Conservation (phyloP, 1,139 yeast species). For the Magnusiomyces sp. region DNA sequence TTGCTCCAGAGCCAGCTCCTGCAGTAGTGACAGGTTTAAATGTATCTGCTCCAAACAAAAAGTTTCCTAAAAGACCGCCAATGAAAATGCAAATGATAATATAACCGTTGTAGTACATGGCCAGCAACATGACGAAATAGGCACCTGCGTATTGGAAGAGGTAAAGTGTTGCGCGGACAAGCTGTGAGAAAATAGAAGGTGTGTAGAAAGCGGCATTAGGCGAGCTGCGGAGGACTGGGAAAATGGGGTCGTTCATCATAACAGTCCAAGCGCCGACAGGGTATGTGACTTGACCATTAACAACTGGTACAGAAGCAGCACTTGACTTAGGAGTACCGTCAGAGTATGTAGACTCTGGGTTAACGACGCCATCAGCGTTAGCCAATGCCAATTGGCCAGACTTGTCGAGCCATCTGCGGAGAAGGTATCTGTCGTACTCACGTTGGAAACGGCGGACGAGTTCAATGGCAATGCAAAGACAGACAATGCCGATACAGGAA, state of each 20-base stretch:
- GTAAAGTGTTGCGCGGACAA: slow-evolving; percentile 41
- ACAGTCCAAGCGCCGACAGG: too few relatives aligned
- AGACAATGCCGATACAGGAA: slow-evolving; percentile 56
- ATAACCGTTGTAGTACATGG: slow-evolving; percentile 68
- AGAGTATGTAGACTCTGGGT: neutral
- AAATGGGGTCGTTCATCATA: neutral
- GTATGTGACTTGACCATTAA: too few relatives aligned
- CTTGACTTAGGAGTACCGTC: neutral
- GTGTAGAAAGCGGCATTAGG: slow-evolving; percentile 1
- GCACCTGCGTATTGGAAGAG: slow-evolving; percentile 56
- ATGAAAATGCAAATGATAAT: slow-evolving; percentile 52
- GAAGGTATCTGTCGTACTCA: slow-evolving; percentile 43
- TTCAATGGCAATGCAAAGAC: slow-evolving; percentile 48
- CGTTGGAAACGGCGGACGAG: slow-evolving; percentile 49
- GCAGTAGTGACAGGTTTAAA: slow-evolving; percentile 8
- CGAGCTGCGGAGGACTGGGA: neutral
- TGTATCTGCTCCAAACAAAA: slow-evolving; percentile 29
- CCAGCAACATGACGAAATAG: slow-evolving; percentile 56
- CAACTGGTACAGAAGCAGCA: neutral
- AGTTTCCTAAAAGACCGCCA: slow-evolving; percentile 53
- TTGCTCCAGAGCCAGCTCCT: neutral
- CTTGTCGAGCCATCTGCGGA: slow-evolving; percentile 24
- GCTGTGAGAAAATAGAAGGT: slow-evolving; percentile 42
- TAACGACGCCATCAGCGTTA: neutral
- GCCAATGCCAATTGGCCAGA: too few relatives aligned